These are phyloP conservation scores for Glebionis coronaria DNA, from an alignment of 129 eudicot species.

Conservation along the genomic window DNA sequence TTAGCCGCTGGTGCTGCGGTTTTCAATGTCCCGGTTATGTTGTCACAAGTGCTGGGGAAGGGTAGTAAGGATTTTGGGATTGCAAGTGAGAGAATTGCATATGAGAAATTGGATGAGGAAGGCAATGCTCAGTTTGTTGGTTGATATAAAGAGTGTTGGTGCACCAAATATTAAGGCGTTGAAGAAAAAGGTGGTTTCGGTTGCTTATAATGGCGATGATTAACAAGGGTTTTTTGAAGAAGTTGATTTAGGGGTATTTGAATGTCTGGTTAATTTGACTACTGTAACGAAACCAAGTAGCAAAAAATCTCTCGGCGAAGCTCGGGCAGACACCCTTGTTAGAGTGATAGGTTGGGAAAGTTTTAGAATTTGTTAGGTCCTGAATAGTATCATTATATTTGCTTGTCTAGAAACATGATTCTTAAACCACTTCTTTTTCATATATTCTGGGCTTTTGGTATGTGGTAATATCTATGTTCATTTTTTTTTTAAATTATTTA, in stretches of 20 bases:
- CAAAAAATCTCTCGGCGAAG: not conserved
- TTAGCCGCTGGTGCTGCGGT: conserved; percentile 61
- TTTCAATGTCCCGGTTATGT: conserved; percentile 59
- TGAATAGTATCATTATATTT: too few species aligned
- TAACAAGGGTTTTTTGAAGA: conserved; percentile 87
- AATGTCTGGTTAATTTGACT: not conserved
- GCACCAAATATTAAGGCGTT: conserved; percentile 68
- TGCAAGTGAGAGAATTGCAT: conserved; percentile 71
- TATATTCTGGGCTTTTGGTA: too few species aligned
- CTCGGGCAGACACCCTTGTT: too few species aligned
- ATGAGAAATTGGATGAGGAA: conserved; percentile 68
- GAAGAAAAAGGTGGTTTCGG: conserved; percentile 65
- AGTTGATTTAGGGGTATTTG: conserved; percentile 29
- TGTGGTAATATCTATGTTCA: too few species aligned
- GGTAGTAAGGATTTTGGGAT: conserved; percentile 78
- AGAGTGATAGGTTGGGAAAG: too few species aligned
- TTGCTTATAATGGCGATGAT: conserved; percentile 74
- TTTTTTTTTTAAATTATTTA: too few species aligned
- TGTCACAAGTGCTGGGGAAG: conserved; percentile 62
- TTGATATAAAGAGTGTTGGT: conserved; percentile 62
- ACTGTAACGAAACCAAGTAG: not conserved
- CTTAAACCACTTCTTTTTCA: too few species aligned
- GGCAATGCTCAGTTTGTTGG: conserved; percentile 68
- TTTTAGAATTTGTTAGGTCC: too few species aligned
- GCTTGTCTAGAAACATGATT: too few species aligned